phyloP scores from a whole-genome alignment of 805 yeast species.

The Naumovozyma castellii region DNA sequence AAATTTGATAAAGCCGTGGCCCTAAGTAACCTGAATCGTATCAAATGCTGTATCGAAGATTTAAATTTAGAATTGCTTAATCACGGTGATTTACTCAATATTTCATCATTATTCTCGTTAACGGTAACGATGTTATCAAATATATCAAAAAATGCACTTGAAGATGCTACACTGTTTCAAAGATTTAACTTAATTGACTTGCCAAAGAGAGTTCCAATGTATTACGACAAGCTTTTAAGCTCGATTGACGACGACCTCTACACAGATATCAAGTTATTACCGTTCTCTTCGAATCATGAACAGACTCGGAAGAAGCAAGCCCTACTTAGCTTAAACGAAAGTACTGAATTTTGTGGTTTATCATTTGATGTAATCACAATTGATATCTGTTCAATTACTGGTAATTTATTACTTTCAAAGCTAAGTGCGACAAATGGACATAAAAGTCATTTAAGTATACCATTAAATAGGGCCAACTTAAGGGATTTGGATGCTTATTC shows the following conservation, averaged over 20 bases:
- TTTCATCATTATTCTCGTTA: conserved; percentile 18
- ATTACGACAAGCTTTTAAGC: conserved; percentile 15
- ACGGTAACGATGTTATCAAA: conserved; percentile 15
- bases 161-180: conserved; percentile 3
- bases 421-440: conserved; percentile 24
- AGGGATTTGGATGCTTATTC: conserved; percentile 36
- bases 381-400: conserved; percentile 49
- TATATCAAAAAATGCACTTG: conserved; percentile 4
- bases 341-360: background rate
- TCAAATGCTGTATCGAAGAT: conserved; percentile 11
- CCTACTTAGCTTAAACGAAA: background rate
- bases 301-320: background rate
- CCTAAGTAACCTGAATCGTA: conserved; percentile 10
- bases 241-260: conserved; percentile 10
- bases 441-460: conserved; percentile 48
- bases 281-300: conserved; percentile 1
- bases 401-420: conserved; percentile 48
- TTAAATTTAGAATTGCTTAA: conserved; percentile 9
- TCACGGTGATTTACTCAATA: conserved; percentile 11
- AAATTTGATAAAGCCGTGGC: conserved; percentile 22
- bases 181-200: conserved; percentile 15
- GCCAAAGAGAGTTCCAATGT: conserved; percentile 15
- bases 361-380: conserved; percentile 39
- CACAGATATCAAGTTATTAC: conserved; percentile 7
- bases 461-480: conserved; percentile 42